A percentile compares a stretch with the other conserved stretches of the same genome.
Conservation (phyloP, 768 basidiomycete species). For the Tephrocybe sp. region DNA sequence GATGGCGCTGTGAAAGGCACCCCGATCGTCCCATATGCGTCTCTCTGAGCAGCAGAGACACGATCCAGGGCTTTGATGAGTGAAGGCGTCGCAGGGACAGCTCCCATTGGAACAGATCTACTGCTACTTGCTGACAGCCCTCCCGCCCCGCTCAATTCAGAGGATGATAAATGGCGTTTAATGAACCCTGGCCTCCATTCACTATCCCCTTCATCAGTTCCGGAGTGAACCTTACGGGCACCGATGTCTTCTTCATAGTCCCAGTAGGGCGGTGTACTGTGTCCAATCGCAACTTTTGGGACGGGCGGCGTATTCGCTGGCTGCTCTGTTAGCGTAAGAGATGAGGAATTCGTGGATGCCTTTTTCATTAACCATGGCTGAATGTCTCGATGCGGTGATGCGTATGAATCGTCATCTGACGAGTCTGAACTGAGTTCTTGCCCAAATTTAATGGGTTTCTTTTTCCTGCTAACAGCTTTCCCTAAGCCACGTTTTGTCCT, state of each 20-base stretch:
- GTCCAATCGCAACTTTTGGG: slow-evolving; percentile 2
- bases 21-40: slow-evolving; percentile 34
- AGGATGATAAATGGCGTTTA: slow-evolving; percentile 32
- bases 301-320: not conserved
- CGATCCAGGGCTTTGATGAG: slow-evolving; percentile 63
- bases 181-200: slow-evolving; percentile 53
- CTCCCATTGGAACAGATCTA: slow-evolving; percentile 15
- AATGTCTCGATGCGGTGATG: slow-evolving; percentile 8
- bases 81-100: slow-evolving; percentile 64
- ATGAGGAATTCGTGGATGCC: slow-evolving; percentile 19
- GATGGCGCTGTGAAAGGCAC: not conserved
- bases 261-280: slow-evolving; percentile 37
- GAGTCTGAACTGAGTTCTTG: slow-evolving; percentile 28
- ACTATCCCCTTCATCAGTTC: slow-evolving; percentile 14
- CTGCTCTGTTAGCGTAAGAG: slow-evolving; percentile 18
- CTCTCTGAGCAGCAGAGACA: slow-evolving; percentile 51
- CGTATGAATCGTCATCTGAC: slow-evolving; percentile 27
- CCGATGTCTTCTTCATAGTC: slow-evolving; percentile 49
- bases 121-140: slow-evolving; percentile 2
- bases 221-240: slow-evolving; percentile 13
- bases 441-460: slow-evolving; percentile 32
- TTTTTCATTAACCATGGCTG: slow-evolving; percentile 15
- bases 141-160: slow-evolving; percentile 4
- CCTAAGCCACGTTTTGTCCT: slow-evolving; percentile 2
- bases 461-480: slow-evolving; percentile 17